Conservation (phyloP, 1,139 yeast species). For the Diutina pseudorugosa region DNA sequence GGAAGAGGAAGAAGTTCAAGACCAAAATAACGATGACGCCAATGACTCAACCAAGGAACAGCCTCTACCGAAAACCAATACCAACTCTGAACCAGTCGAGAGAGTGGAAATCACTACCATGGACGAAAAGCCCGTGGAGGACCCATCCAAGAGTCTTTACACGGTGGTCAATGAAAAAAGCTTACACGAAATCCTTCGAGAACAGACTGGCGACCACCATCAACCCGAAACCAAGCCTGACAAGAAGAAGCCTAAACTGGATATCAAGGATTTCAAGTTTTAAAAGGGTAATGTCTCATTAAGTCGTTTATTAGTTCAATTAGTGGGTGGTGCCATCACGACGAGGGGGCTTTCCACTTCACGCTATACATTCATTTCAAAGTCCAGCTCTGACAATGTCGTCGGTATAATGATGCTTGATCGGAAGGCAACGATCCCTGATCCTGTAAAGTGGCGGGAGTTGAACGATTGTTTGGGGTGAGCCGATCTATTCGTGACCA, state of each 20-base stretch:
- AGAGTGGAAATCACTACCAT: not conserved
- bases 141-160: not conserved
- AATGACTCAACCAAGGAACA: not conserved
- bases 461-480: not conserved
- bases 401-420: not conserved
- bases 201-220: not conserved
- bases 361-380: not conserved
- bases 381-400: not conserved
- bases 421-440: not conserved
- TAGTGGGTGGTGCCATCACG: not conserved
- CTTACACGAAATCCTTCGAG: not conserved
- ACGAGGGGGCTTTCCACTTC: too few species aligned
- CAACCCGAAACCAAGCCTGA: not conserved
- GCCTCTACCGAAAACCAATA: not conserved
- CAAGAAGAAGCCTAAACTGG: not conserved
- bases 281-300: not conserved
- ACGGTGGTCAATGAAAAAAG: not conserved
- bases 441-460: not conserved
- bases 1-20: slow-evolving; percentile 5
- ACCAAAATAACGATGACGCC: slow-evolving; percentile 1
- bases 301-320: not conserved
- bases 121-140: not conserved
- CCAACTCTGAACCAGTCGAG: not conserved
- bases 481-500: not conserved
- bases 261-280: not conserved